A percentile compares a stretch with the other conserved stretches of the same genome.
phyloP scores from a whole-genome alignment of 352 stramenopile species.

The Pilasporangium apinafurcum region DNA sequence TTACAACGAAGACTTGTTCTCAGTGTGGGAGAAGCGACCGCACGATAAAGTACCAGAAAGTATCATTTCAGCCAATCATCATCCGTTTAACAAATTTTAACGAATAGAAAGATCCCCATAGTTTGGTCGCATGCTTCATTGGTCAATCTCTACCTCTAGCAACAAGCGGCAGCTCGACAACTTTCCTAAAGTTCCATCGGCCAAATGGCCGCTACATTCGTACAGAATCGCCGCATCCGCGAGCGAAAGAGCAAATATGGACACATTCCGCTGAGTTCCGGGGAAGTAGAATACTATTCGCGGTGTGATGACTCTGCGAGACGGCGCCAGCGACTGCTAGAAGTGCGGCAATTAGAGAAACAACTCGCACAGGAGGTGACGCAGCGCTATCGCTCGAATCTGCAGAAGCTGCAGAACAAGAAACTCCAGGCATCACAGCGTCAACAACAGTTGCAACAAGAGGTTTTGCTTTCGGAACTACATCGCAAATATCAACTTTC shows the following conservation, averaged over 20 bases:
- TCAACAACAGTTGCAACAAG: conserved; percentile 20
- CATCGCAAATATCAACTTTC: conserved; percentile 48
- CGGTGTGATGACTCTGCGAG: conserved; percentile 45
- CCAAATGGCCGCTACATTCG: conserved; percentile 11
- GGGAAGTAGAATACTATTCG: conserved; percentile 52
- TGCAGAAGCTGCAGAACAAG: conserved; percentile 33
- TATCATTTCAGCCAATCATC: too few relatives aligned
- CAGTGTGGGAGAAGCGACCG: too few relatives aligned
- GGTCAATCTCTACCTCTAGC: background rate
- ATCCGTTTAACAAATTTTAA: too few relatives aligned
- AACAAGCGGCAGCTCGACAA: background rate
- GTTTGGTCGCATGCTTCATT: too few relatives aligned
- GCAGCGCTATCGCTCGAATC: conserved; percentile 60
- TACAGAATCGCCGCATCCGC: conserved; percentile 6
- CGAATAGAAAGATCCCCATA: too few relatives aligned
- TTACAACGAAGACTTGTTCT: too few relatives aligned
- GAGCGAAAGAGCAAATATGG: conserved; percentile 12
- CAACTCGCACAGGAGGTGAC: conserved; percentile 61
- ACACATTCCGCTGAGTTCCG: conserved; percentile 53
- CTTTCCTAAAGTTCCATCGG: conserved; percentile 4
- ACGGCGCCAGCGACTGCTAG: conserved; percentile 42
- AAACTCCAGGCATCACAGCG: conserved; percentile 21
- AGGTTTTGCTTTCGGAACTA: conserved; percentile 35
- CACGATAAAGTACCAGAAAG: too few relatives aligned
- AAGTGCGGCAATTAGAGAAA: conserved; percentile 54